Evolutionary conservation across 1,284 basidiomycete species (phyloP), one percentile per base, ranked within the genome.

Genomic region (Apiotrichum gamsii): DNA sequence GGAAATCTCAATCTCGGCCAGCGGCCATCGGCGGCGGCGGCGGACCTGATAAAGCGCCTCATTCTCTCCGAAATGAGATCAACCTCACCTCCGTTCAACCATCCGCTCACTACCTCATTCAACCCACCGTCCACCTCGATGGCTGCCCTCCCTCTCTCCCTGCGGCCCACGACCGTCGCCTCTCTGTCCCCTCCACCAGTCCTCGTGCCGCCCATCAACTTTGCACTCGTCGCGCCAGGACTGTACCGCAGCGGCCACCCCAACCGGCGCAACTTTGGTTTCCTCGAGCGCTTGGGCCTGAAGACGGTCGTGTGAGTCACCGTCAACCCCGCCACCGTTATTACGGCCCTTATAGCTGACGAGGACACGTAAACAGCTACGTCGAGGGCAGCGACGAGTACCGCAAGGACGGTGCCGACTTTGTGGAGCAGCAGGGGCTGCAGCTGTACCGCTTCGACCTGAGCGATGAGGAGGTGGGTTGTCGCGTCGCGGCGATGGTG

Each of bases 161-260:
- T 54, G 31, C 43, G 43, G 19, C 53, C 53, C 1, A 43, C 43
- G 15, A 41, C 43, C 11, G 45, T 51, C 5, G 39, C 43, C 4
- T 23, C 45, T 15, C 49, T 54, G 16, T 21, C 49, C 18, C 34
- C 46, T 28, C 53, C 61, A 1, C 52, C 58, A 6, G 56, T 65
- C 14, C 51, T 71, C 8, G 67, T 74, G 8, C 64, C 72, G 33
- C 74, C 74, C 11, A 73, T 74, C 57, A 75, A 74, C 56, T 76
- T 74, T 54, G 70, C 70, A 2, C 64, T 72, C 21, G 68, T 72
- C 41, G 65, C 59, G 28, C 63, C 62, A 1, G 65, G 67, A 8
- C 57, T 72, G n/a, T 70, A 69, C 46, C 49, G 69, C 11, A 66
- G 61, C 8, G 72, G 72, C 0, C 71, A 73, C 54, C 72, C 72